These are phyloP conservation scores for Botryosphaeria agaves DNA, from an alignment of 2,329 filamentous ascomycete genomes.

Conservation along the genomic window DNA sequence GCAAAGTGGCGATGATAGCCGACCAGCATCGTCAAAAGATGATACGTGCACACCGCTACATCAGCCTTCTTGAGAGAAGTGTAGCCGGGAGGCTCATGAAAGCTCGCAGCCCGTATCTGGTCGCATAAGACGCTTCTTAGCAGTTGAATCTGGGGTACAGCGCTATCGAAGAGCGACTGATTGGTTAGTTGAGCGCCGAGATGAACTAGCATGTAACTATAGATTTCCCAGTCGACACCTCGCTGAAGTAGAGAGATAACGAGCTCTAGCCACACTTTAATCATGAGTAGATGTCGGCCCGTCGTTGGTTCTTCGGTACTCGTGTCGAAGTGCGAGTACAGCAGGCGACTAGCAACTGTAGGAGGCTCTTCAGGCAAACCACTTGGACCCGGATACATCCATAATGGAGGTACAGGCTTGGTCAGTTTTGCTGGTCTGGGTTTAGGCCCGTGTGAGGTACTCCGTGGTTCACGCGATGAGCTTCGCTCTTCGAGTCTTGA, in stretches of 20 bases:
- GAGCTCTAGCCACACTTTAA: constrained; percentile 4
- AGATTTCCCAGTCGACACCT: constrained; percentile 68
- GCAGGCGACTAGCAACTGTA: constrained; percentile 28
- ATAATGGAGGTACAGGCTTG: constrained; percentile 20
- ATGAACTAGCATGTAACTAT: constrained; percentile 77
- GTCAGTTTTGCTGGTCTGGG: constrained; percentile 14
- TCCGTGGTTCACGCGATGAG: constrained; percentile 15
- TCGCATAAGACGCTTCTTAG: constrained; percentile 66
- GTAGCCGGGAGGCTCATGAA: constrained; percentile 65
- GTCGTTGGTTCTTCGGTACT: constrained; percentile 4
- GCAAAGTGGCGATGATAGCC: constrained; percentile 79
- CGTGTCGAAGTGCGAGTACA: constrained; percentile 29
- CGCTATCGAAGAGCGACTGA: constrained; percentile 62
- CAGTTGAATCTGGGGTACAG: constrained; percentile 57
- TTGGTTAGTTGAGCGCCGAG: constrained; percentile 80
- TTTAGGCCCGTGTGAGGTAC: constrained; percentile 12
- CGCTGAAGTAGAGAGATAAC: constrained; percentile 4
- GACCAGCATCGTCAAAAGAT: constrained; percentile 71
- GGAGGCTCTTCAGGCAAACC: constrained; percentile 37
- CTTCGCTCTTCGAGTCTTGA: constrained; percentile 9
- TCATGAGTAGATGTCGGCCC: constrained; percentile 9
- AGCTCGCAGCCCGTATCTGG: constrained; percentile 58
- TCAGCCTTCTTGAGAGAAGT: constrained; percentile 73
- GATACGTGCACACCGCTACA: constrained; percentile 75
- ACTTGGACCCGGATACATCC: constrained; percentile 38